Evolutionary conservation across 1,284 basidiomycete genomes (phyloP), one percentile per base, ranked within the genome.

Genomic region (Garcileccinum viscosum): DNA sequence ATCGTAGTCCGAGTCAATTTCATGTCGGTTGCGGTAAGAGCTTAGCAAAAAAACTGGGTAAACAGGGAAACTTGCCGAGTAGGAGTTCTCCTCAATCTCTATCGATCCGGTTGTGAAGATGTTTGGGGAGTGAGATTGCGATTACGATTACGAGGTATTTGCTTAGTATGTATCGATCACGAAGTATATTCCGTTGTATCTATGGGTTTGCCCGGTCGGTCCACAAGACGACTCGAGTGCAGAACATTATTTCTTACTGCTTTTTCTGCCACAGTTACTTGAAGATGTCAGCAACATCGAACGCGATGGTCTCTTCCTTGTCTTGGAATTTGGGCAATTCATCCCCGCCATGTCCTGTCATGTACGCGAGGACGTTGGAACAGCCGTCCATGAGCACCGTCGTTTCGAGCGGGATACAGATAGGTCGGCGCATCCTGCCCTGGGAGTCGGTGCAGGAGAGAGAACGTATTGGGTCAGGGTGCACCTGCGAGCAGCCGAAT

Each of bases 281-380:
- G 70, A 99, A 93, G 0, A 97, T 97, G 80, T 99, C 97, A 0
- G 97, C 97, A 44, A 98, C 89, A 79, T 99, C 97, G 69, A 95
- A 95, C 0, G 97, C 96, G 65, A 93, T 95, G 73, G 99, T 95
- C 79, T 99, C 98, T 80, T 99, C 97, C 78, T 95, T 95, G 80
- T 99, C 97, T 79, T 99, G 97, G 80, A 99, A 99, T 82, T 99
- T 99, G 74, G 99, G 88, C 80, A 99, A 99, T 81, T 98, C 97
- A 76, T 98, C 94, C 1, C 97, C 97, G 5, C 98, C 97, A 75
- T 99, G 97, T 0, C 97, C 98, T 0, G 98, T 98, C 94, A 99
- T 95, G 82, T 98, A 99, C 32, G 99, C 89, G 78, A 99, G 98
- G 68, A 99, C 88, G 77, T 99, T 99, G 9, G 94, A 96, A n/a